phyloP scores from a whole-genome alignment of 106 monocot genomes.

The Alisma plantagoaquatica region DNA sequence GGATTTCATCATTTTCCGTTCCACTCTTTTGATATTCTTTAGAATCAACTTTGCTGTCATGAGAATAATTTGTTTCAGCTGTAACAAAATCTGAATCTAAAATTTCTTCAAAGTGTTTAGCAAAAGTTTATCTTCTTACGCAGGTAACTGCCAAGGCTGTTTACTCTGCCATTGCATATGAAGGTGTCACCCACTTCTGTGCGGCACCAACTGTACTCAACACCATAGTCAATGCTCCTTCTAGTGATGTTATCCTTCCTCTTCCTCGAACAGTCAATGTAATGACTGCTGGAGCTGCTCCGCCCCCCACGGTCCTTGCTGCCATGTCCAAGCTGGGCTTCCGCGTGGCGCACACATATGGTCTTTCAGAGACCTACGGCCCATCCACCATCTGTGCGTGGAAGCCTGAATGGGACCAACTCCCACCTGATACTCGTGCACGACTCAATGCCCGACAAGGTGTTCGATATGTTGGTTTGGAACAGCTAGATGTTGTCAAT shows the following conservation, averaged over 20 bases:
- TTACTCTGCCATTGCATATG: conserved; percentile 21
- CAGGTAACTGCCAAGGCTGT: conserved; percentile 20
- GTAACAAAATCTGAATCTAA: too few relatives aligned
- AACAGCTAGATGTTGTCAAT: conserved; percentile 17
- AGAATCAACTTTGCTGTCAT: too few relatives aligned
- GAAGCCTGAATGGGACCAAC: conserved; percentile 30
- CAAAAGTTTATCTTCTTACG: too few relatives aligned
- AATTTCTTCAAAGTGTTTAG: too few relatives aligned
- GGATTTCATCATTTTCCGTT: too few relatives aligned
- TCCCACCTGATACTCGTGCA: conserved; percentile 12
- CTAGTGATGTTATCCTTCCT: conserved; percentile 14
- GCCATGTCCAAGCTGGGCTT: conserved; percentile 24
- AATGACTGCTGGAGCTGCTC: conserved; percentile 28
- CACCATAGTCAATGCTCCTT: conserved; percentile 14
- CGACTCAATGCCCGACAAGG: conserved; percentile 24
- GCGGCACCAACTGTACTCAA: conserved; percentile 26
- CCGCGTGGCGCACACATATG: conserved; percentile 25
- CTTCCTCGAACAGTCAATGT: conserved; percentile 24
- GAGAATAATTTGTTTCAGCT: too few relatives aligned
- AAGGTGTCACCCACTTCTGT: conserved; percentile 26
- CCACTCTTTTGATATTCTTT: too few relatives aligned
- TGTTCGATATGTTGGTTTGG: conserved; percentile 17
- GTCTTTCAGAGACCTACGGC: conserved; percentile 27
- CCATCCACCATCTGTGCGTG: conserved; percentile 20
- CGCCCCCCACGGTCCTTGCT: conserved; percentile 16